Base-by-base conservation (phyloP, 768 basidiomycete species). In the Pleurotus sapidus region DNA sequence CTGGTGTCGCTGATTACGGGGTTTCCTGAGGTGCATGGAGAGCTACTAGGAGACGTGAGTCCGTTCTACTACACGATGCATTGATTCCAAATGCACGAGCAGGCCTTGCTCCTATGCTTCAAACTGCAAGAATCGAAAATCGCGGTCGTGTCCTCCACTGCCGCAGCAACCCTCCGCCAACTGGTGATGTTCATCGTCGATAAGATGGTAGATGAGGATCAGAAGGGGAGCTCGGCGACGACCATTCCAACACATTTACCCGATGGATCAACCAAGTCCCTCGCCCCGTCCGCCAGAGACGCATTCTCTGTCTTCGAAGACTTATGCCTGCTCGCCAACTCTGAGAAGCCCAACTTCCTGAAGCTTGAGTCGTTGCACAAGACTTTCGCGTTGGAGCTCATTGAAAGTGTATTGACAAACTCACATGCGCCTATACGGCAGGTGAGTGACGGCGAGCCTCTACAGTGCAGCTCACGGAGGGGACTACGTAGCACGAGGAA, bases 171-270 rank as follows among this genome's bases (percentile, higher is more conserved):
- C 0, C 81, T 98, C 3, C 88, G 95, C 2, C 96, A 98, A 68
- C 80, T 98, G 1, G 93, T 98, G 46, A 98, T 99, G 95, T 92
- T 98, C 62, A 88, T 98, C 15, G 91, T 98, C 45, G 97, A 99
- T 73, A 95, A 96, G 67, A 91, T 98, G 70, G 84, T 87, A 1
- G 79, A 83, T 15, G 92, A 95, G 66, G 91, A 94, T 67, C 73
- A 76, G 4, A 14, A 80, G 78, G 18, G 67, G 71, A 25, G 25
- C 68, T 4, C 63, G 70, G 5, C 63, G 72, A 9, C 62, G 74
- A 17, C 64, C 71, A n/a, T 75, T 81, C 50, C 50, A 12, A 78
- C 84, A 1, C 68, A 69, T 0, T 80, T 93, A 12, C 89, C 93
- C 1, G 82, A 93, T 59, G 93, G 89, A 4, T 78, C 78, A 1